These are phyloP conservation scores for Chlamydomonas asymmetrica DNA, from an alignment of 139 green algal genomes.

Conservation along the genomic window DNA sequence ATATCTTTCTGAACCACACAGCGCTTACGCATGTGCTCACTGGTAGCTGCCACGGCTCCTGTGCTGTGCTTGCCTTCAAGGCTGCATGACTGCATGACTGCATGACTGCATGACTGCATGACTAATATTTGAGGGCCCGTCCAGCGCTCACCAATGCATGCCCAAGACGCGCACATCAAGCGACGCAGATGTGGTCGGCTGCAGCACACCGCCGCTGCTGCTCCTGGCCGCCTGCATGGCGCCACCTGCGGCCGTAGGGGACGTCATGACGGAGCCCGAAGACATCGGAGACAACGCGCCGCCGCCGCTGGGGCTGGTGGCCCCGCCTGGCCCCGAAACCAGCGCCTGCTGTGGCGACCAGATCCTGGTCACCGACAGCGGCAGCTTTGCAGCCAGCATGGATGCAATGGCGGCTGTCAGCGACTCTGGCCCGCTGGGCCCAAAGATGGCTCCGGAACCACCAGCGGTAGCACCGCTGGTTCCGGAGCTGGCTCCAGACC, in stretches of 20 bases:
- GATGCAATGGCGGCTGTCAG: conserved; percentile 22
- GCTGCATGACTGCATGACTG: no score
- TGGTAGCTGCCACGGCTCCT: no score
- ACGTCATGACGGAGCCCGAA: no score
- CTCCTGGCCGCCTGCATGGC: background rate
- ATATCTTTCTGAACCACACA: no score
- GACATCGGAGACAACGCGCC: no score
- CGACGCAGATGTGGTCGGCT: conserved; percentile 1
- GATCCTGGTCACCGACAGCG: conserved; percentile 5
- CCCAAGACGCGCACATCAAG: conserved; percentile 28
- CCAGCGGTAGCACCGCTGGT: background rate
- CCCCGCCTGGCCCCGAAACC: no score
- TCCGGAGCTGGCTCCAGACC: background rate
- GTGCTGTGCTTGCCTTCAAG: no score
- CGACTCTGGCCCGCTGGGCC: no score
- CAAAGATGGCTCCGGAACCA: conserved; percentile 7
- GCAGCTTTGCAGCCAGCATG: conserved; percentile 8
- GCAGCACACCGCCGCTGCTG: background rate
- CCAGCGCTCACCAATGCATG: conserved; percentile 37
- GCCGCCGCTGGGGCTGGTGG: background rate
- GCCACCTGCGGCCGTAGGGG: background rate
- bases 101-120: no score
- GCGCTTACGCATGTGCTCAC: no score
- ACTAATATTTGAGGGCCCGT: background rate
- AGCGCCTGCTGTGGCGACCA: conserved; percentile 12